Evolutionary conservation across 176 grass and related monocot species (phyloP).

Genomic region (Microstegium vimineum): DNA sequence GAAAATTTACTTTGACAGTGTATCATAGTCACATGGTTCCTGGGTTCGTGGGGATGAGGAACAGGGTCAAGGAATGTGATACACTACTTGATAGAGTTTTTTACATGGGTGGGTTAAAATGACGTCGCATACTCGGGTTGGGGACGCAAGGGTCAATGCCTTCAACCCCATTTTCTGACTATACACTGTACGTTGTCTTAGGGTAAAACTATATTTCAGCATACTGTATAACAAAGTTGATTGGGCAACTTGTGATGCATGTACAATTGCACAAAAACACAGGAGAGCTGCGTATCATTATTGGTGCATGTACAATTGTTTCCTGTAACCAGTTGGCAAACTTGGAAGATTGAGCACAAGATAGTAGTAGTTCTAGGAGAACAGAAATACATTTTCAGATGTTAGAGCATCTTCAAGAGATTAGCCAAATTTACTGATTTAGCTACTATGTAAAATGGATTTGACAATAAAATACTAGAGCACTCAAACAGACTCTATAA

Average conservation of each 20-base stretch:
- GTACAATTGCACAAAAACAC: not conserved
- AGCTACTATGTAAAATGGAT: no score
- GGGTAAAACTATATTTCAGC: not conserved
- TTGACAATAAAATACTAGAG: no score
- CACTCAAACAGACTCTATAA: no score
- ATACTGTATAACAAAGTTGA: not conserved
- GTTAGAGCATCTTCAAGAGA: no score
- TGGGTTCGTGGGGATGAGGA: not conserved
- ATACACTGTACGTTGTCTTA: not conserved
- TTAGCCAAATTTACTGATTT: no score
- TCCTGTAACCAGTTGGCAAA: conserved; percentile 1
- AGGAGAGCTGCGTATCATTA: not conserved
- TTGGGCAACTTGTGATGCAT: not conserved
- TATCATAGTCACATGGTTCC: not conserved
- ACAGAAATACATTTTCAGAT: not conserved
- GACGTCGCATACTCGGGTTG: not conserved
- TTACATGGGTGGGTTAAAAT: not conserved
- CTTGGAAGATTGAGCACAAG: not conserved
- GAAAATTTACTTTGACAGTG: not conserved
- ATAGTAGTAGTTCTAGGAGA: not conserved
- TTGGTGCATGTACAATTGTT: not conserved
- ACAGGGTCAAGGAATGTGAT: not conserved
- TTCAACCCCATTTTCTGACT: not conserved
- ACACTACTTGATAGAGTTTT: not conserved
- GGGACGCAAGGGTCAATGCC: not conserved